A percentile compares a stretch with the other conserved stretches of the same genome.
These are phyloP conservation scores for Mycocalia duriaeana DNA, from an alignment of 1,284 basidiomycete species.

Conservation along the genomic window DNA sequence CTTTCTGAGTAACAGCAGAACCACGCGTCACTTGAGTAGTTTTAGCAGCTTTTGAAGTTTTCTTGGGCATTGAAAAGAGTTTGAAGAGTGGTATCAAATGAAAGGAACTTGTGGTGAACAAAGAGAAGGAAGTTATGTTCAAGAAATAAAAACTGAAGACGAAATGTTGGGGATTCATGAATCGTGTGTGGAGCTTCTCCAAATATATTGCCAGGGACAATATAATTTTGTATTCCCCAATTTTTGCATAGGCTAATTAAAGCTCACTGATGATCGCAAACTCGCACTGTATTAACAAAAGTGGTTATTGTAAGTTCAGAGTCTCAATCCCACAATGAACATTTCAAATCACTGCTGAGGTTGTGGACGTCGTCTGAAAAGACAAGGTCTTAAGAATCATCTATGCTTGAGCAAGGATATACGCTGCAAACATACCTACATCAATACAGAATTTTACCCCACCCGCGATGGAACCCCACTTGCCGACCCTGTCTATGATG, in stretches of 20 bases:
- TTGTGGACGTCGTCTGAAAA: neutral
- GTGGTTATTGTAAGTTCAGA: neutral
- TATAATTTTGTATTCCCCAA: neutral
- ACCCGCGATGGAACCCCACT: neutral
- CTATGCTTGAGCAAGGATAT: neutral
- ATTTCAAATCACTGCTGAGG: too few species aligned
- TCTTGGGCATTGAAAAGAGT: too few species aligned
- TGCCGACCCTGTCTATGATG: neutral
- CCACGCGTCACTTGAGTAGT: neutral
- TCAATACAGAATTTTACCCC: neutral
- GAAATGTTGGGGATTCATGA: too few species aligned
- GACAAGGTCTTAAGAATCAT: neutral
- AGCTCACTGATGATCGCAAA: neutral
- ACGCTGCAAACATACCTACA: neutral
- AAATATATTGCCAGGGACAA: neutral
- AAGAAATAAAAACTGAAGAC: too few species aligned
- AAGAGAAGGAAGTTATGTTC: too few species aligned
- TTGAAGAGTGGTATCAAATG: too few species aligned
- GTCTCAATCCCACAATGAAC: too few species aligned
- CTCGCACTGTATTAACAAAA: neutral
- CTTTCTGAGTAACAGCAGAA: neutral
- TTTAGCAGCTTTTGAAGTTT: neutral
- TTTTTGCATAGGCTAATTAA: neutral
- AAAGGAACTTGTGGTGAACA: too few species aligned
- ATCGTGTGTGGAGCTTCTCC: neutral